Evolutionary conservation across 805 yeast species (phyloP).

Genomic region (Candida silvicultrix): DNA sequence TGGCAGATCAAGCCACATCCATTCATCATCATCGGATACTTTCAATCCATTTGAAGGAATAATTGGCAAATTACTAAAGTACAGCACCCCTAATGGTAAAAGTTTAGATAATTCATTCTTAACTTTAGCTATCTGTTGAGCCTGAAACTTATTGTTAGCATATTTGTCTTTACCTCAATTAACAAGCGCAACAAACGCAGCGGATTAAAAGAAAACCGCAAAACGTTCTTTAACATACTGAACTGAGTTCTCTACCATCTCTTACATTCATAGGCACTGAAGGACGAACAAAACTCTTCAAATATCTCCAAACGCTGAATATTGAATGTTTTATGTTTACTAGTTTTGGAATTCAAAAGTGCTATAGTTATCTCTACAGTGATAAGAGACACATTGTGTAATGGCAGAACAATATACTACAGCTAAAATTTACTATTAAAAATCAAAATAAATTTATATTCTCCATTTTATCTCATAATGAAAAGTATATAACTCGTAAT

Average conservation of each 20-base stretch:
- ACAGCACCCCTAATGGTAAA: slow-evolving; percentile 44
- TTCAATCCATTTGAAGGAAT: slow-evolving; percentile 28
- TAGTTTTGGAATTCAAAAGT: not conserved
- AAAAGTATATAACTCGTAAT: too few relatives aligned
- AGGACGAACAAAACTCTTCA: too few relatives aligned
- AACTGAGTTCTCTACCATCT: not conserved
- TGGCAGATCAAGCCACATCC: slow-evolving; percentile 55
- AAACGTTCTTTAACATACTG: not conserved
- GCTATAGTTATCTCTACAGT: not conserved
- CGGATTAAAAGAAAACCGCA: not conserved
- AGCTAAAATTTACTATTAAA: too few relatives aligned
- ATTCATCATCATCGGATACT: slow-evolving; percentile 28
- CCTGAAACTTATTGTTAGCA: not conserved
- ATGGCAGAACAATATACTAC: not conserved
- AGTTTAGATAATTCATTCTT: slow-evolving; percentile 19
- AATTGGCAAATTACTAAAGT: slow-evolving; percentile 36
- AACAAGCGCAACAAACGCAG: not conserved
- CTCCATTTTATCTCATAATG: too few relatives aligned
- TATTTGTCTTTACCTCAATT: too few relatives aligned
- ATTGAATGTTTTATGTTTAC: too few relatives aligned
- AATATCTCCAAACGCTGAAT: too few relatives aligned
- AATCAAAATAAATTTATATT: too few relatives aligned
- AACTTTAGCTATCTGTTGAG: slow-evolving; percentile 1
- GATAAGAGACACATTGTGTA: not conserved
- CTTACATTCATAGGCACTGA: not conserved